Evolutionary conservation across 306 rosid genomes (phyloP), one percentile per base, ranked within the genome.

Genomic region (Macrotyloma uniflorum): DNA sequence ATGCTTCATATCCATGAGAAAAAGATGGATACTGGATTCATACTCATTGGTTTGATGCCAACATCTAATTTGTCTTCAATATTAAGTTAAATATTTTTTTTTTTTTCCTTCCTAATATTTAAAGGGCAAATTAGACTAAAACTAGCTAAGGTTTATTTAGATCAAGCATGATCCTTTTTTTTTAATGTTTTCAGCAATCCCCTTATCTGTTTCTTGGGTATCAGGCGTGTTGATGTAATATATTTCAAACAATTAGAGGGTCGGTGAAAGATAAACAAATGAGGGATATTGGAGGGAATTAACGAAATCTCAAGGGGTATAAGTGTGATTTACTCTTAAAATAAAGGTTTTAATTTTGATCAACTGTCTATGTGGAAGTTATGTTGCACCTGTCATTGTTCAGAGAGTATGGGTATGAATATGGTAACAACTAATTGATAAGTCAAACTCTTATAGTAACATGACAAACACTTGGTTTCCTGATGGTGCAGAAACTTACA

Each of bases 361-460:
- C n/a, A 19, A 46, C 20, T 70, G 15, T 70, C 6, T 2, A 18
- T 35, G 23, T 61, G 10, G 22, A 79, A 4, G 35, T 30, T 45
- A 6, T 77, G 26, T 11, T 47, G n/a, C 28, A 5, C 14, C 73
- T 65, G 6, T 50, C 26, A 12, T 26, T 19, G 19, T 51, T 53
- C 11, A 30, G 24, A 50, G 64, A 57, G 46, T 24, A 46, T 61
- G 47, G 3, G 14, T 67, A 35, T 67, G 45, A 67, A 11, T 42
- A 42, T 12, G 47, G 47, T 73, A 42, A 30, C 38, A 45, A 73
- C 32, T 45, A 70, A 20, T 67, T 55, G 71, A 66, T 64, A 80
- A 54, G 55, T 30, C 16, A 4, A 36, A 38, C 32, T 57, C 63
- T 55, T 80, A 40, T 10, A 74, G 11, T 8, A 57, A 23, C 30